A percentile compares a stretch with the other conserved stretches of the same genome.
Evolutionary conservation across 106 monocot genomes (phyloP).

Genomic region (Iris macrosiphon): DNA sequence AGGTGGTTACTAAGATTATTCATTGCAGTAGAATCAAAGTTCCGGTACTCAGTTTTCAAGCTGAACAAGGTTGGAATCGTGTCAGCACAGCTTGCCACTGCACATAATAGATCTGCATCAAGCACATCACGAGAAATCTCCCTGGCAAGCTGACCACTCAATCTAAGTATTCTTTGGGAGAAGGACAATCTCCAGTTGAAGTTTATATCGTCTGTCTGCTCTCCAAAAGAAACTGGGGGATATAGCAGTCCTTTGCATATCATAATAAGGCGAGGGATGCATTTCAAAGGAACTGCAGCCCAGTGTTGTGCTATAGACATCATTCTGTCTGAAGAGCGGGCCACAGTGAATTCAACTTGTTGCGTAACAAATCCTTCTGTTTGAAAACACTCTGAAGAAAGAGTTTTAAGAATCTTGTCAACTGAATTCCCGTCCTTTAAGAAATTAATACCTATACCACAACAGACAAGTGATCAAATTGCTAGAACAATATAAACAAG

Average conservation of each 20-base stretch:
- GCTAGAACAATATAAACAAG: slow-evolving; percentile 5
- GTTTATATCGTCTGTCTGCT: slow-evolving; percentile 29
- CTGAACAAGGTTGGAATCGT: slow-evolving; percentile 54
- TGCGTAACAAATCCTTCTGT: slow-evolving; percentile 18
- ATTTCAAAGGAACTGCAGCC: slow-evolving; percentile 61
- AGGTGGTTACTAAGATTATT: slow-evolving; percentile 28
- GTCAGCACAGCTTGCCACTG: slow-evolving; percentile 40
- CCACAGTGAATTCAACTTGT: slow-evolving; percentile 7
- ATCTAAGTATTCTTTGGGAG: slow-evolving; percentile 53
- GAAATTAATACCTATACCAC: slow-evolving; percentile 30
- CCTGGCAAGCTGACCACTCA: slow-evolving; percentile 36
- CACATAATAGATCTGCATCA: slow-evolving; percentile 41
- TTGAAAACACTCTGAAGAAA: slow-evolving; percentile 46
- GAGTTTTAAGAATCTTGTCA: slow-evolving; percentile 34
- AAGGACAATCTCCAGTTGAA: slow-evolving; percentile 53
- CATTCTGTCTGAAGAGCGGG: slow-evolving; percentile 22
- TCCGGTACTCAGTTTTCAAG: slow-evolving; percentile 41
- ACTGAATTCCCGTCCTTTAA: slow-evolving; percentile 32
- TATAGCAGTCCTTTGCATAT: slow-evolving; percentile 31
- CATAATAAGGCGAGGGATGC: slow-evolving; percentile 57
- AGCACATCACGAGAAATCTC: slow-evolving; percentile 38
- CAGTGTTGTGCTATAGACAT: slow-evolving; percentile 39
- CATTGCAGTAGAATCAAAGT: slow-evolving; percentile 20
- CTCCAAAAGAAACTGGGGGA: slow-evolving; percentile 19
- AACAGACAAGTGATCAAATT: slow-evolving; percentile 6